Conservation (phyloP, 2,329 filamentous ascomycete species). For the Chrysoporthe cubensis region DNA sequence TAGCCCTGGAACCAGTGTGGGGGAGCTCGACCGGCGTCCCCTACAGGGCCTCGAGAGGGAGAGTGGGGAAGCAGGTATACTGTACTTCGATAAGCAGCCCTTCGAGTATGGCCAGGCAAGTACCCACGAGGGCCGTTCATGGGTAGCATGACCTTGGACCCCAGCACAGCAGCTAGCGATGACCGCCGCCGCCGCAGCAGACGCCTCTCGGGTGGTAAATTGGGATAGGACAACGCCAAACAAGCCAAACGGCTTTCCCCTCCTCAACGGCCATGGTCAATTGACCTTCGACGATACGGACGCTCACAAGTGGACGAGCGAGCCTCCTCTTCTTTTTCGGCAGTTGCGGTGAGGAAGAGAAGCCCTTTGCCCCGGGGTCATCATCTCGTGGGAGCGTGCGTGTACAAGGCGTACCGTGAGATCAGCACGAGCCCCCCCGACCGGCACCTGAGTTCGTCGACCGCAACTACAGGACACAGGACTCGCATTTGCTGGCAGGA, state of each 20-base stretch:
- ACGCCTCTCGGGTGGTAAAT: not conserved
- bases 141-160: slow-evolving; percentile 1
- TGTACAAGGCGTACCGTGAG: slow-evolving; percentile 2
- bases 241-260: slow-evolving; percentile 12
- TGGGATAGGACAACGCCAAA: slow-evolving; percentile 12
- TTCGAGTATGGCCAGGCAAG: not conserved
- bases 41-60: not conserved
- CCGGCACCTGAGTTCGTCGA: not conserved
- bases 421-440: slow-evolving; percentile 7
- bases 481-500: slow-evolving; percentile 9
- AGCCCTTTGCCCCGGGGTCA: not conserved
- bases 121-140: not conserved
- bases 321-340: not conserved
- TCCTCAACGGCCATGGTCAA: slow-evolving; percentile 16
- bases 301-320: slow-evolving; percentile 1
- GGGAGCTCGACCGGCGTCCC: slow-evolving; percentile 10
- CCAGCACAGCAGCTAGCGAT: slow-evolving; percentile 15
- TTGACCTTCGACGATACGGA: slow-evolving; percentile 6
- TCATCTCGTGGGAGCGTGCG: slow-evolving; percentile 1
- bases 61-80: not conserved
- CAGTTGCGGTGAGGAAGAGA: slow-evolving; percentile 2
- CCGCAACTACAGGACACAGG: slow-evolving; percentile 2
- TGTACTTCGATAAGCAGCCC: slow-evolving; percentile 5
- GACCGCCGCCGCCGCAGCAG: not conserved
- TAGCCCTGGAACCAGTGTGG: slow-evolving; percentile 9